Evolutionary conservation across 169 alveolate genomes (phyloP).

Genomic region (Plasmodium vinckei): DNA sequence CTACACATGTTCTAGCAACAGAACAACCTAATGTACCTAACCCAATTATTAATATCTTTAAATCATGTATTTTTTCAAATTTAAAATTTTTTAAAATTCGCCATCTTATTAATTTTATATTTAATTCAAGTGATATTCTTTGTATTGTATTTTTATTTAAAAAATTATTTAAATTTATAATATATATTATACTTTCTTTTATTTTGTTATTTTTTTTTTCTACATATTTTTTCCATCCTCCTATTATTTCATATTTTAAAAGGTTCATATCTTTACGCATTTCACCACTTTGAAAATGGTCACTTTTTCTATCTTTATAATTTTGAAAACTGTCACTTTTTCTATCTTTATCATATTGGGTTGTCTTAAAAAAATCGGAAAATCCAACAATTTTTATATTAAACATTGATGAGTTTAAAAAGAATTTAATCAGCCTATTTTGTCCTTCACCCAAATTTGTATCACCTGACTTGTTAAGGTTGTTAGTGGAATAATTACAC

Average conservation of each 20-base stretch:
- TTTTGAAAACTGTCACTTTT: neutral
- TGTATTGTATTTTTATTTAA: conserved; percentile 56
- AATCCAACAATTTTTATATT: conserved; percentile 14
- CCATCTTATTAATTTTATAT: conserved; percentile 84
- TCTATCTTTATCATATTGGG: neutral
- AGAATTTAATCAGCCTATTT: conserved; percentile 13
- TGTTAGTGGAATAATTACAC: too few relatives aligned
- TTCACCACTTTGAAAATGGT: neutral
- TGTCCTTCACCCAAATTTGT: too few relatives aligned
- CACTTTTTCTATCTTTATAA: too few relatives aligned
- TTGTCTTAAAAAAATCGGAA: neutral
- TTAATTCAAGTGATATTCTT: conserved; percentile 77
- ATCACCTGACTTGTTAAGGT: too few relatives aligned
- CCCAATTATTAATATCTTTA: conserved; percentile 81
- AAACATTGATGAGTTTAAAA: conserved; percentile 69
- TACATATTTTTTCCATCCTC: conserved; percentile 36
- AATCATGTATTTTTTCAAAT: conserved; percentile 67
- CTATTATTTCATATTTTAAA: neutral
- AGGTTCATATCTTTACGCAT: too few relatives aligned
- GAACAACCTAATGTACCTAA: conserved; percentile 85
- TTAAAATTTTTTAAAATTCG: conserved; percentile 77
- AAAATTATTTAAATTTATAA: conserved; percentile 46
- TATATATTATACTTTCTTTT: conserved; percentile 15
- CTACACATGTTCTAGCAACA: conserved; percentile 79
- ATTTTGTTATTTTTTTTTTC: neutral